Percentiles rank a stretch among this genome's conserved stretches.
Conservation (phyloP, 1,284 basidiomycete genomes). For the Cryptococcus sp. region DNA sequence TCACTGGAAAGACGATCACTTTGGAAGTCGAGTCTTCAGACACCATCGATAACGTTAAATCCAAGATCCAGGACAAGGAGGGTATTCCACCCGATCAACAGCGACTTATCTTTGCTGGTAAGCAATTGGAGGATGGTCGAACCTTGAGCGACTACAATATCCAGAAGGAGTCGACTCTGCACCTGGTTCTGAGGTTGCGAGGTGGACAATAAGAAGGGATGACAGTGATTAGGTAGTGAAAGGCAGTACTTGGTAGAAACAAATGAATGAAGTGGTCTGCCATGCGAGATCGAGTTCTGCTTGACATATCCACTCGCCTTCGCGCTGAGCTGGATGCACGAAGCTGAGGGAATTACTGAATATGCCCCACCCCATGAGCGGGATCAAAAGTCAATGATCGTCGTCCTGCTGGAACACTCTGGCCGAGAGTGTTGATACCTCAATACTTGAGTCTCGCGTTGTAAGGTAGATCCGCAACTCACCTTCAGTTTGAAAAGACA, state of each 20-base stretch:
- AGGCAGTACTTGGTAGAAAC: neutral
- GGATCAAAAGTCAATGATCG: neutral
- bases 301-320: too few species aligned
- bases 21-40: constrained; percentile 78
- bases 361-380: neutral
- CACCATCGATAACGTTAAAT: constrained; percentile 79
- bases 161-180: constrained; percentile 42
- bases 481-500: neutral
- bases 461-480: neutral
- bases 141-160: constrained; percentile 30
- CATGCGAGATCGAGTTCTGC: too few species aligned
- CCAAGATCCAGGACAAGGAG: constrained; percentile 48
- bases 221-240: neutral
- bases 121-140: constrained; percentile 70
- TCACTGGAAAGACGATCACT: constrained; percentile 75
- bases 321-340: too few species aligned
- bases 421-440: neutral
- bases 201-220: constrained; percentile 17
- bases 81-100: constrained; percentile 68
- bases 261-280: neutral
- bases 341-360: neutral
- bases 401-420: neutral
- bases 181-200: constrained; percentile 47
- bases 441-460: neutral
- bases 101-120: constrained; percentile 83